phyloP scores from a whole-genome alignment of 441 rosid species.

The Kokia cookei region DNA sequence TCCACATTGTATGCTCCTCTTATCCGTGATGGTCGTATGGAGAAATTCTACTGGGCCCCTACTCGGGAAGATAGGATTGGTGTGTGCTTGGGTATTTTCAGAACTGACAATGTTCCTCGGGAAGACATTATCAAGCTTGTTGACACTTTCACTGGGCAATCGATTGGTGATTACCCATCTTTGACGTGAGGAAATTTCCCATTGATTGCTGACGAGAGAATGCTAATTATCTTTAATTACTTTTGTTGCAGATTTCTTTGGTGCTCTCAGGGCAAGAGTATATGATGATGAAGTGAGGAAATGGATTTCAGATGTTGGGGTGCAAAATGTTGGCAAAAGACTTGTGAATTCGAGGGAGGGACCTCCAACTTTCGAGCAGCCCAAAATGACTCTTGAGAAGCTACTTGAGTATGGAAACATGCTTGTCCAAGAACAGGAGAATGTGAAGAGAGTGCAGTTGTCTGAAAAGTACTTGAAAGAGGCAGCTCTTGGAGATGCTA shows the following conservation, averaged over 20 bases:
- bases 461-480: slow-evolving; percentile 40
- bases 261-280: slow-evolving; percentile 90
- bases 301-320: slow-evolving; percentile 62
- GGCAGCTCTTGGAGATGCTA: slow-evolving; percentile 60
- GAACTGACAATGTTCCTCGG: slow-evolving; percentile 41
- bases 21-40: slow-evolving; percentile 95
- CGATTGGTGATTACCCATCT: slow-evolving; percentile 53
- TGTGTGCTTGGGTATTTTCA: slow-evolving; percentile 84
- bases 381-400: slow-evolving; percentile 36
- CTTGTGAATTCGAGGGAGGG: slow-evolving; percentile 88
- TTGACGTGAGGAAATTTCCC: background rate
- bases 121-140: slow-evolving; percentile 71
- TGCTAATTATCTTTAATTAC: background rate
- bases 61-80: slow-evolving; percentile 93
- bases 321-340: slow-evolving; percentile 58
- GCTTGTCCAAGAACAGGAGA: slow-evolving; percentile 52
- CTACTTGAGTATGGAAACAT: slow-evolving; percentile 41
- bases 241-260: slow-evolving; percentile 67
- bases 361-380: slow-evolving; percentile 55
- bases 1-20: slow-evolving; percentile 92
- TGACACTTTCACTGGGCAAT: slow-evolving; percentile 96
- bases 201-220: background rate
- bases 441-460: slow-evolving; percentile 45
- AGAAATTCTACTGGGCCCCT: slow-evolving; percentile 99
- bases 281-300: slow-evolving; percentile 97